phyloP scores from a whole-genome alignment of 192 early-diverging fungal species.

The Entomortierella parvispora region DNA sequence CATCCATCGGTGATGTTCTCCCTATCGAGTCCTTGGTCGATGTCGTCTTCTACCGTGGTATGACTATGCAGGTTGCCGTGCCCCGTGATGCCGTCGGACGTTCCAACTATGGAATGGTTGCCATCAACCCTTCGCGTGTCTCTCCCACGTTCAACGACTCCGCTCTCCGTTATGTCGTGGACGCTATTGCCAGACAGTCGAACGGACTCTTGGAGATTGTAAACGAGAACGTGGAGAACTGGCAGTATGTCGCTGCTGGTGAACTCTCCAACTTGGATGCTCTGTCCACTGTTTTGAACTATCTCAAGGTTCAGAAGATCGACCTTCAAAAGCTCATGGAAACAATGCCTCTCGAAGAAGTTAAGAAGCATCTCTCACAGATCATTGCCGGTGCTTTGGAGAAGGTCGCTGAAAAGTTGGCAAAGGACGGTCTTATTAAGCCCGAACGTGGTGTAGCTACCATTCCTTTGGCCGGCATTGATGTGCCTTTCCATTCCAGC shows the following conservation, averaged over 20 bases:
- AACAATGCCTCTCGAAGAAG: conserved; percentile 85
- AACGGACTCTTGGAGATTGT: conserved; percentile 91
- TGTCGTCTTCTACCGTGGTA: conserved; percentile 95
- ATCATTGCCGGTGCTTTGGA: conserved; percentile 80
- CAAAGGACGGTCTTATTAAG: conserved; percentile 64
- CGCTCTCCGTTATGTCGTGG: conserved; percentile 85
- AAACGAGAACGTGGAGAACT: conserved; percentile 98
- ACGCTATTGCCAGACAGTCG: conserved; percentile 81
- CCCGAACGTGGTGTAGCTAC: conserved; percentile 92
- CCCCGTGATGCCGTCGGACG: conserved; percentile 77
- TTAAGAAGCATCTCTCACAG: conserved; percentile 81
- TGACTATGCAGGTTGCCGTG: conserved; percentile 98
- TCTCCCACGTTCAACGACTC: conserved; percentile 85
- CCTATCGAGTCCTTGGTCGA: conserved; percentile 87
- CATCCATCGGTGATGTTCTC: conserved; percentile 88
- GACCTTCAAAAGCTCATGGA: conserved; percentile 87
- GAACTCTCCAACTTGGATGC: conserved; percentile 83
- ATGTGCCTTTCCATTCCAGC: conserved; percentile 97
- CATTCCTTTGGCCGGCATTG: conserved; percentile 90
- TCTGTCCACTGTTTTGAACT: conserved; percentile 86
- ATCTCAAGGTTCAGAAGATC: conserved; percentile 86
- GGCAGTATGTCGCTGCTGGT: conserved; percentile 96
- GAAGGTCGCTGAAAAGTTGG: conserved; percentile 73
- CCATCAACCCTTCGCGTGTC: conserved; percentile 93
- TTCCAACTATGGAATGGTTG: conserved; percentile 96